Evolutionary conservation across 164 flowering plant genomes (phyloP).

Genomic region (Magnolia kwangsiensis): DNA sequence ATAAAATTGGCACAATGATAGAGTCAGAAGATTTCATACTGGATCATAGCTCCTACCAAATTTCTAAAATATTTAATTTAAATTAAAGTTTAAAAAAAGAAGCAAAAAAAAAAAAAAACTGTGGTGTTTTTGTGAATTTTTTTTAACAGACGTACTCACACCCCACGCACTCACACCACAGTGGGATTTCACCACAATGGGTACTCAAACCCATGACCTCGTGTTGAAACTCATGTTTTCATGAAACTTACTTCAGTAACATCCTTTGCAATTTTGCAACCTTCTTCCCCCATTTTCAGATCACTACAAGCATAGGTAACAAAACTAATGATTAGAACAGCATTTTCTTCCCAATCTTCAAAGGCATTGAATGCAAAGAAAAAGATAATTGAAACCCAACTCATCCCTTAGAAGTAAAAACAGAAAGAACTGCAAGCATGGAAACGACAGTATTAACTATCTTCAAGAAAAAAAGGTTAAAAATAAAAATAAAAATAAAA

Average conservation of each 20-base stretch:
- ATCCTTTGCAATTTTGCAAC: constrained; percentile 9
- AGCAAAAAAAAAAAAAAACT: background rate
- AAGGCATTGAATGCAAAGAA: background rate
- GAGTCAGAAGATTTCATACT: background rate
- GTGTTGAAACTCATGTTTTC: background rate
- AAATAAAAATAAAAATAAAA: too few species aligned
- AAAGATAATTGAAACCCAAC: background rate
- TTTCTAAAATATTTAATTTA: background rate
- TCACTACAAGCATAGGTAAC: constrained; percentile 1
- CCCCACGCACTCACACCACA: too few species aligned
- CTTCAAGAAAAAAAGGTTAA: background rate
- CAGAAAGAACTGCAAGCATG: background rate
- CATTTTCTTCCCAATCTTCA: background rate
- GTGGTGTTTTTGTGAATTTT: background rate
- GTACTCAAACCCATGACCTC: too few species aligned
- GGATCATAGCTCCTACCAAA: background rate
- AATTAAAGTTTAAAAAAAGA: background rate
- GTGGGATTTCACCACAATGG: too few species aligned
- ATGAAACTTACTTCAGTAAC: constrained; percentile 10
- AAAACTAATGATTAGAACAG: background rate
- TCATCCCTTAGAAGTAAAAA: background rate
- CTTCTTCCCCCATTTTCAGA: constrained; percentile 8
- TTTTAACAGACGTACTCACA: too few species aligned
- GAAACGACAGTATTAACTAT: background rate
- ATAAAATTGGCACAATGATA: too few species aligned